These are phyloP conservation scores for Brassica rapa DNA, from an alignment of 345 rosid species.

Conservation along the genomic window DNA sequence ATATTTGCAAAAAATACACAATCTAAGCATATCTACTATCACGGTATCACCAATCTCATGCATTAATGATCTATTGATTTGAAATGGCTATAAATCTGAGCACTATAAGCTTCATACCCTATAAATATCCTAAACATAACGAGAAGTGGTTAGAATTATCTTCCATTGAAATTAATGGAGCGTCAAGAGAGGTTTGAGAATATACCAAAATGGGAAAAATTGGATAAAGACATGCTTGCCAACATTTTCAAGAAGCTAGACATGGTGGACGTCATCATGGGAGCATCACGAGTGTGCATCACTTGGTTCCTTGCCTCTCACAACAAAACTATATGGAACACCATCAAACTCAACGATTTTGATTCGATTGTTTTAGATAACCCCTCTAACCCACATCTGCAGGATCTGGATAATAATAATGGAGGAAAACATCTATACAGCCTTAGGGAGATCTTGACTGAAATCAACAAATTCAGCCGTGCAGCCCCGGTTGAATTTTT, in stretches of 20 bases:
- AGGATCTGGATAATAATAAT: not conserved
- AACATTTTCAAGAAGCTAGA: constrained; percentile 5
- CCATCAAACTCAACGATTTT: not conserved
- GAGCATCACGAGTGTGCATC: constrained; percentile 9
- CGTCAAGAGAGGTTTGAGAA: not conserved
- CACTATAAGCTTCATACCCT: not conserved
- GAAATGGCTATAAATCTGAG: not conserved
- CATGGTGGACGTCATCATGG: not conserved
- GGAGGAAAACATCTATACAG: not conserved
- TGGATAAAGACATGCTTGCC: not conserved
- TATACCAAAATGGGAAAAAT: not conserved
- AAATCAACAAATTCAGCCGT: not conserved
- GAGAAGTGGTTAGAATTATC: not conserved
- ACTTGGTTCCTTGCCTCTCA: constrained; percentile 19
- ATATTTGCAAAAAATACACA: too few relatives aligned
- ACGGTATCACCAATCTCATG: not conserved
- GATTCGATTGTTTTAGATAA: not conserved
- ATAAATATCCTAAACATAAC: not conserved
- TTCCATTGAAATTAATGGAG: not conserved
- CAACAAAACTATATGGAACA: constrained; percentile 9
- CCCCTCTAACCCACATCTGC: not conserved
- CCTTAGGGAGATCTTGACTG: not conserved
- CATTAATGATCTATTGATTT: not conserved
- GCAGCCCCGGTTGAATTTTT: not conserved
- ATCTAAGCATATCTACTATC: too few relatives aligned